Conservation (phyloP, 495 filamentous ascomycete species). For the Jackrogersella minutella region DNA sequence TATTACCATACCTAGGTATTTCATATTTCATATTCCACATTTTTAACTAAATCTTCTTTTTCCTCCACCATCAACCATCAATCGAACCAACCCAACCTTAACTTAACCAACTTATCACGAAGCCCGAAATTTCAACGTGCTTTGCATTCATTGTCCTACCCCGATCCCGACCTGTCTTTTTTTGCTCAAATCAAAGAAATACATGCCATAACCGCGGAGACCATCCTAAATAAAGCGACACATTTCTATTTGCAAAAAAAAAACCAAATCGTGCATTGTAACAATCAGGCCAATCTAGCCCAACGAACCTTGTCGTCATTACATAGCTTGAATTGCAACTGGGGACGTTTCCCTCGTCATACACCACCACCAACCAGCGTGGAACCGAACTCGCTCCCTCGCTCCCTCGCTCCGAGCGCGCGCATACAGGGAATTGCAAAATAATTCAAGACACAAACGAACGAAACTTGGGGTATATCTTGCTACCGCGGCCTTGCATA, state of each 20-base stretch:
- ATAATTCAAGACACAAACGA: neutral
- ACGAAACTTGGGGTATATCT: slow-evolving; percentile 3
- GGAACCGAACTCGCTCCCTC: neutral
- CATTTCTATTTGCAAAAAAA: slow-evolving; percentile 20
- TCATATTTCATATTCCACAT: neutral
- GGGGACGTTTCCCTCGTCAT: slow-evolving; percentile 17
- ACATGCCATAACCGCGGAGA: slow-evolving; percentile 8
- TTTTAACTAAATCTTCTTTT: too few relatives aligned
- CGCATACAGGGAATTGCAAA: slow-evolving; percentile 12
- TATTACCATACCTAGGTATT: too few relatives aligned
- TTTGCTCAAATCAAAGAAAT: slow-evolving; percentile 17
- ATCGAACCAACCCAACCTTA: neutral
- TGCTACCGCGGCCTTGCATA: neutral
- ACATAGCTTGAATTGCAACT: slow-evolving; percentile 5
- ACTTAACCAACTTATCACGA: slow-evolving; percentile 28
- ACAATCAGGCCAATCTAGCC: slow-evolving; percentile 27
- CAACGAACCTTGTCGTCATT: slow-evolving; percentile 23
- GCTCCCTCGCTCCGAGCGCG: slow-evolving; percentile 1
- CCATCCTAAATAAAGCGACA: slow-evolving; percentile 33
- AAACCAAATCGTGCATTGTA: slow-evolving; percentile 22
- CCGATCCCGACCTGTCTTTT: slow-evolving; percentile 2
- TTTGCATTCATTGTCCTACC: slow-evolving; percentile 34
- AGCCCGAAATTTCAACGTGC: slow-evolving; percentile 32
- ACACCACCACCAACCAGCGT: neutral
- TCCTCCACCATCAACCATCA: neutral